These are phyloP conservation scores for Ambrosiella beaveri DNA, from an alignment of 2,329 filamentous ascomycete genomes.

Conservation along the genomic window DNA sequence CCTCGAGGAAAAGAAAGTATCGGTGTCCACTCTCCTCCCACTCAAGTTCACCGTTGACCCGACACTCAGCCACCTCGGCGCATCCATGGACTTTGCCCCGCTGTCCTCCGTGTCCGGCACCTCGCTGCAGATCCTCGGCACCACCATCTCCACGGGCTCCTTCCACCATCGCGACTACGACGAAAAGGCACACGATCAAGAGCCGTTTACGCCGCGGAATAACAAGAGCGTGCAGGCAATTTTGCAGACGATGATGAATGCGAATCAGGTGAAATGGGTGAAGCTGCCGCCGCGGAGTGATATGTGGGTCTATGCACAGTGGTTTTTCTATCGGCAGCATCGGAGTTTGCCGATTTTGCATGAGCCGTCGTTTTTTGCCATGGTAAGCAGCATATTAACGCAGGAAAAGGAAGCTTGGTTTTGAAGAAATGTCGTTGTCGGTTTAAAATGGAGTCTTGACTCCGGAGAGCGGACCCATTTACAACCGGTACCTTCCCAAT, in stretches of 20 bases:
- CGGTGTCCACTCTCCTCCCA: constrained; percentile 20
- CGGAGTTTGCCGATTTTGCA: constrained; percentile 63
- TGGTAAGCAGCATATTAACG: constrained; percentile 31
- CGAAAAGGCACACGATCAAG: constrained; percentile 23
- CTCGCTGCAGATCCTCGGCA: constrained; percentile 59
- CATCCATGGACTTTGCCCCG: constrained; percentile 35
- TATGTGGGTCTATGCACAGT: constrained; percentile 51
- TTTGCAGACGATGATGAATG: constrained; percentile 44
- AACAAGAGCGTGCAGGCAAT: constrained; percentile 60
- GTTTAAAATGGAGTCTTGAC: too few relatives aligned
- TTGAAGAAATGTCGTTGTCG: too few relatives aligned
- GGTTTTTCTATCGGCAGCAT: constrained; percentile 58
- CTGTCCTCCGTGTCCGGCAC: constrained; percentile 62
- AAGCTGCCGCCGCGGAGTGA: constrained; percentile 46
- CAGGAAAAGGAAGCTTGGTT: neutral
- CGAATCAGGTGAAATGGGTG: constrained; percentile 37
- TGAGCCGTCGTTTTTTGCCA: constrained; percentile 50
- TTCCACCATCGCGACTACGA: constrained; percentile 51
- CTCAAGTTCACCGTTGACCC: constrained; percentile 41
- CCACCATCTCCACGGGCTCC: constrained; percentile 60
- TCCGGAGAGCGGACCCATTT: too few relatives aligned
- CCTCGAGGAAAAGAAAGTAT: neutral
- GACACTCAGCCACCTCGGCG: constrained; percentile 39
- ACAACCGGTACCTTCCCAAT: too few relatives aligned
- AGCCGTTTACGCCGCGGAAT: constrained; percentile 29